phyloP scores from a whole-genome alignment of 2,329 filamentous ascomycete genomes.

The Fusarium denticulatum region DNA sequence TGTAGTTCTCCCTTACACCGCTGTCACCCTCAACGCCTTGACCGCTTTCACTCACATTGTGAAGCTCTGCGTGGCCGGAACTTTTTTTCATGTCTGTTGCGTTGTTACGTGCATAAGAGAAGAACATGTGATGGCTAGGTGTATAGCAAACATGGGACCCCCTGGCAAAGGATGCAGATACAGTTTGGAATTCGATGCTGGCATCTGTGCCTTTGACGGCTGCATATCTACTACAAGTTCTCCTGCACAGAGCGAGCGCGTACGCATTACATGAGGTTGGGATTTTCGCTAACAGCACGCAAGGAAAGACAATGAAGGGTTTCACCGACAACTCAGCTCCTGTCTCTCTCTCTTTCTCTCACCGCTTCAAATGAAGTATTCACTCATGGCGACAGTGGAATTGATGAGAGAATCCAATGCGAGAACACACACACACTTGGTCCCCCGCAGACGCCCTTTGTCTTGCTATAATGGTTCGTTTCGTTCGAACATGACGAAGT shows the following conservation, averaged over 20 bases:
- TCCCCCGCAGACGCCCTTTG: not conserved
- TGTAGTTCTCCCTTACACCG: slow-evolving; percentile 24
- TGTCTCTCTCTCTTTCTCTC: slow-evolving; percentile 8
- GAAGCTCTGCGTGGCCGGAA: slow-evolving; percentile 5
- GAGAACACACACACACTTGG: not conserved
- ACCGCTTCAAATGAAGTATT: slow-evolving; percentile 22
- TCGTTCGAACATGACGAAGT: slow-evolving; percentile 17
- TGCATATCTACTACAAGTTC: not conserved
- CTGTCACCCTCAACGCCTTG: slow-evolving; percentile 14
- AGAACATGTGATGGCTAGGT: slow-evolving; percentile 11
- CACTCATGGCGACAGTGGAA: not conserved
- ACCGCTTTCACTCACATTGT: slow-evolving; percentile 16
- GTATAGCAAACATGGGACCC: slow-evolving; percentile 13
- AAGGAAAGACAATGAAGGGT: slow-evolving; percentile 1
- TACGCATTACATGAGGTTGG: slow-evolving; percentile 16
- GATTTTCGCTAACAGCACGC: slow-evolving; percentile 4
- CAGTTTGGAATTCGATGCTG: slow-evolving; percentile 22
- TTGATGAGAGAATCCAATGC: not conserved
- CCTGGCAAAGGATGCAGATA: slow-evolving; percentile 12
- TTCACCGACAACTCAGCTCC: slow-evolving; percentile 21
- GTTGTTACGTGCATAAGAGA: slow-evolving; percentile 26
- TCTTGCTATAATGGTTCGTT: not conserved
- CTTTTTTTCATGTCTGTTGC: slow-evolving; percentile 18
- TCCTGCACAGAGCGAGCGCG: slow-evolving; percentile 1
- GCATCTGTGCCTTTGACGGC: slow-evolving; percentile 26